phyloP scores from a whole-genome alignment of 2,329 filamentous ascomycete species.

The Aureobasidium sp. region DNA sequence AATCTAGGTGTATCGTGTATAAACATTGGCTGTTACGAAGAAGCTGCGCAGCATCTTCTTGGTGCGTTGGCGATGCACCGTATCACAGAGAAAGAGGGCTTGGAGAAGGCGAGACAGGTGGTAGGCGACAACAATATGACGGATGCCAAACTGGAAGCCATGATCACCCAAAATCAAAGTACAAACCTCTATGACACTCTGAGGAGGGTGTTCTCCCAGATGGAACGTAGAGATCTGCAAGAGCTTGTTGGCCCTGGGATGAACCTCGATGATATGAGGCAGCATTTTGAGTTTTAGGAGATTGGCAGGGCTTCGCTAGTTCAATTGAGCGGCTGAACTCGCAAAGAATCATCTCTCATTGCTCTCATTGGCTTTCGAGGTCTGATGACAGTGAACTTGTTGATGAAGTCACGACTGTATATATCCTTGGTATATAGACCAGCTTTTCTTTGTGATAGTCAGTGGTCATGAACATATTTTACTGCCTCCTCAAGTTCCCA shows the following conservation, averaged over 20 bases:
- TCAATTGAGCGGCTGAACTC: not conserved
- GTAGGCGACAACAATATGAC: slow-evolving; percentile 45
- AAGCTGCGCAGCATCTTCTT: slow-evolving; percentile 87
- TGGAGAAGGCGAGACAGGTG: slow-evolving; percentile 75
- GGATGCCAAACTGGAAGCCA: slow-evolving; percentile 73
- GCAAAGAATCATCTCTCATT: not conserved
- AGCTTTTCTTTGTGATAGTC: not conserved
- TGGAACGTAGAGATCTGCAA: slow-evolving; percentile 80
- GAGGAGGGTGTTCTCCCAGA: slow-evolving; percentile 89
- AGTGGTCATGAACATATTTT: not conserved
- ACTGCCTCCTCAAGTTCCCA: not conserved
- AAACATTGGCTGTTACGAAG: slow-evolving; percentile 90
- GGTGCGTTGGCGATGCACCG: slow-evolving; percentile 94
- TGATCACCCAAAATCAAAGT: slow-evolving; percentile 92
- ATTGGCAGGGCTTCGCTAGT: not conserved
- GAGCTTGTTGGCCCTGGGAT: slow-evolving; percentile 85
- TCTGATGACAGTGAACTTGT: not conserved
- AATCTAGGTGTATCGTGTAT: slow-evolving; percentile 96
- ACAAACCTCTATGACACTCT: slow-evolving; percentile 96
- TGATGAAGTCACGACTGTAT: not conserved
- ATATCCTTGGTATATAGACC: not conserved
- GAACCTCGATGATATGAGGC: slow-evolving; percentile 81
- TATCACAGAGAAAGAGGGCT: slow-evolving; percentile 77
- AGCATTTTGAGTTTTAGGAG: slow-evolving; percentile 76
- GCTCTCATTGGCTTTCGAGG: too few species aligned